Conservation (phyloP, 306 rosid species). For the Dryas drummondii region DNA sequence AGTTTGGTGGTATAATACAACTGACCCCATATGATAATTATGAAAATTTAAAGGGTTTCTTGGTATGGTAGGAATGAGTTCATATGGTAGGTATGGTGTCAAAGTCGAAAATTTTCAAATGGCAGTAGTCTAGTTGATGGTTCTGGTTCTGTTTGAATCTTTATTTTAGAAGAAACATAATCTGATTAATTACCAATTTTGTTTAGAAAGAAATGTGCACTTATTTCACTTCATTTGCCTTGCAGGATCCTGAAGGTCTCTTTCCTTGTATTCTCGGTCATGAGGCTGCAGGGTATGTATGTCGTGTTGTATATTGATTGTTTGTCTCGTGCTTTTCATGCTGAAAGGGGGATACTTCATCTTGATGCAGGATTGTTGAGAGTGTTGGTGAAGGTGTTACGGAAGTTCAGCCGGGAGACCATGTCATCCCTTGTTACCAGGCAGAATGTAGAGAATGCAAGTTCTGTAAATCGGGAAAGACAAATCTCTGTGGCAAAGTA, state of each 20-base stretch:
- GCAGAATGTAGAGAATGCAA: conserved; percentile 96
- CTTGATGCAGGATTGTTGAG: conserved; percentile 70
- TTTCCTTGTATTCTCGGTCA: conserved; percentile 96
- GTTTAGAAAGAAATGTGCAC: background rate
- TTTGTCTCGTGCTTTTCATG: background rate
- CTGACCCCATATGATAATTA: background rate
- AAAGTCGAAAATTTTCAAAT: background rate
- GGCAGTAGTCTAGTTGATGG: background rate
- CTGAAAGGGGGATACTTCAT: conserved; percentile 1
- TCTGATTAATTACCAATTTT: background rate
- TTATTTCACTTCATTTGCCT: conserved; percentile 14
- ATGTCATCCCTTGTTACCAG: conserved; percentile 93
- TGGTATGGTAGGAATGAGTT: background rate
- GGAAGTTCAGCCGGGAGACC: conserved; percentile 82
- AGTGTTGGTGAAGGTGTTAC: conserved; percentile 95
- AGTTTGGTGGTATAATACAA: background rate
- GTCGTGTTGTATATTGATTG: background rate
- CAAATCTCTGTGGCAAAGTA: conserved; percentile 91
- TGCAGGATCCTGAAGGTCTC: conserved; percentile 95
- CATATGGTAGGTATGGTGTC: background rate
- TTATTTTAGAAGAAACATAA: background rate
- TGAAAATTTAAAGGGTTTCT: background rate
- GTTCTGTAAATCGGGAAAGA: conserved; percentile 96
- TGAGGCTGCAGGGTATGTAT: conserved; percentile 74
- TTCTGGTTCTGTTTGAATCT: background rate